phyloP scores from a whole-genome alignment of 306 rosid genomes.

The Sicyos baderoa region DNA sequence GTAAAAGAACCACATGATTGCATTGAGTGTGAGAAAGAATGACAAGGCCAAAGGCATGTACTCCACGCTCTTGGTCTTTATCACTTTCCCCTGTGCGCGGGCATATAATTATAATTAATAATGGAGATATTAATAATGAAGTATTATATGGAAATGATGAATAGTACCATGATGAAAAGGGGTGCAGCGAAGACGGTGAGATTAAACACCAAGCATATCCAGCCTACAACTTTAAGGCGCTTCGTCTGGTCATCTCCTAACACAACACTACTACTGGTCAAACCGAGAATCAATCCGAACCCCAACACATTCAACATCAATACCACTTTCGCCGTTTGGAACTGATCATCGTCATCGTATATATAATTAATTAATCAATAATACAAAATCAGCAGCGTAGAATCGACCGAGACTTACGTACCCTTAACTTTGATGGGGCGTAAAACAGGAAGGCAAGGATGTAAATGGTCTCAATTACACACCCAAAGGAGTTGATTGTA shows the following conservation, averaged over 20 bases:
- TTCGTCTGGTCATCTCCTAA: constrained; percentile 44
- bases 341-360: constrained; percentile 22
- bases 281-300: constrained; percentile 58
- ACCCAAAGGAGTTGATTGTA: constrained; percentile 78
- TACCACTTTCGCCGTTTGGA: constrained; percentile 44
- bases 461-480: constrained; percentile 55
- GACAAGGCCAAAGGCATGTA: constrained; percentile 85
- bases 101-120: too few species aligned
- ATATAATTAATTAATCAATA: too few species aligned
- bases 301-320: constrained; percentile 61
- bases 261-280: constrained; percentile 31
- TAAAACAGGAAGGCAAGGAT: constrained; percentile 50
- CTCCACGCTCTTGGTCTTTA: constrained; percentile 69
- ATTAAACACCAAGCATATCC: constrained; percentile 81
- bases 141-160: neutral
- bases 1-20: constrained; percentile 93
- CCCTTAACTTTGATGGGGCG: constrained; percentile 62
- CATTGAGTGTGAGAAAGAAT: constrained; percentile 59
- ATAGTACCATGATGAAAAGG: constrained; percentile 58
- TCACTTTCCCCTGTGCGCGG: constrained; percentile 54
- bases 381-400: too few species aligned
- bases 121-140: neutral
- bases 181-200: constrained; percentile 83
- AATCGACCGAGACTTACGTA: too few species aligned
- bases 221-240: constrained; percentile 60